Percentiles rank a stretch among this genome's conserved stretches.
Evolutionary conservation across 805 yeast species (phyloP).

Genomic region (Yarrowia porcina): DNA sequence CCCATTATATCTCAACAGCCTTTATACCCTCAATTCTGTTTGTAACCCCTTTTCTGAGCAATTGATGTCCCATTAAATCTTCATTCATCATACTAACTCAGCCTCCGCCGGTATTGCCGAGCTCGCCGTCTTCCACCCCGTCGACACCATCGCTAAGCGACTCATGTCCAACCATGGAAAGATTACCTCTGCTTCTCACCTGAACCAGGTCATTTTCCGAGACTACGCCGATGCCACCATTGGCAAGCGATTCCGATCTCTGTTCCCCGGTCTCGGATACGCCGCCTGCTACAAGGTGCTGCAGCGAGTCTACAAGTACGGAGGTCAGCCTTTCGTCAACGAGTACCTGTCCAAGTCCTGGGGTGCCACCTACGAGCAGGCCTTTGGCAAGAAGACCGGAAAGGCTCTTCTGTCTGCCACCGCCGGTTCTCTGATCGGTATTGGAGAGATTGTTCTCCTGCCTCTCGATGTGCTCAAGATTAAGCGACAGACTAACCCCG

Average conservation of each 20-base stretch:
- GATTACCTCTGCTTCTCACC: slow-evolving; percentile 59
- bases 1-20: too few relatives aligned
- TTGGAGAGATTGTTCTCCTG: slow-evolving; percentile 92
- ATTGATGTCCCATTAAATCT: too few relatives aligned
- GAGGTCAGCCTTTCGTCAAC: slow-evolving; percentile 98
- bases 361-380: slow-evolving; percentile 62
- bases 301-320: slow-evolving; percentile 97
- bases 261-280: slow-evolving; percentile 97
- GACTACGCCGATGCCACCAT: slow-evolving; percentile 71
- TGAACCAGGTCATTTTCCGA: slow-evolving; percentile 84
- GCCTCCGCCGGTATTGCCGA: slow-evolving; percentile 98
- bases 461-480: slow-evolving; percentile 96
- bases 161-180: slow-evolving; percentile 83
- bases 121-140: slow-evolving; percentile 94
- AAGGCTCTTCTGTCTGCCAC: slow-evolving; percentile 96
- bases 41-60: too few relatives aligned
- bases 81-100: slow-evolving; percentile 3
- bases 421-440: slow-evolving; percentile 96
- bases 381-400: slow-evolving; percentile 91
- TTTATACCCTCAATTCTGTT: too few relatives aligned
- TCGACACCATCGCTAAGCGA: slow-evolving; percentile 96
- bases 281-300: slow-evolving; percentile 95
- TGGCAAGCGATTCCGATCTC: slow-evolving; percentile 67
- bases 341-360: slow-evolving; percentile 80
- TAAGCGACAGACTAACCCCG: slow-evolving; percentile 99